Evolutionary conservation across 345 rosid genomes (phyloP).

Genomic region (Cochlearia excelsa): DNA sequence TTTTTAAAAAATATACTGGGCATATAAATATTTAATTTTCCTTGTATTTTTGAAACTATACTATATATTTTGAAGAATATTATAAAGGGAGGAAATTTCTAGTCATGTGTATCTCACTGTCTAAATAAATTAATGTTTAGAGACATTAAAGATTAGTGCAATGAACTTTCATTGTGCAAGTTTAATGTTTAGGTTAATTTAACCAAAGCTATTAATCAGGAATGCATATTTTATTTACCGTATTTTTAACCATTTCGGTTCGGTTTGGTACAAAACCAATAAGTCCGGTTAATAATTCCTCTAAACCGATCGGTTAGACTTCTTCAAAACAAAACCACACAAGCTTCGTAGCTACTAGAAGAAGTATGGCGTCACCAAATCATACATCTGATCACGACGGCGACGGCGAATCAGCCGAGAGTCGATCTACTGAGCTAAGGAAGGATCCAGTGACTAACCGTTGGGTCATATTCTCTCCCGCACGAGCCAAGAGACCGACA

Average conservation of each 20-base stretch:
- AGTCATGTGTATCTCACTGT: too few species aligned
- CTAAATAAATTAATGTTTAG: too few species aligned
- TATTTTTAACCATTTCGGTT: conserved; percentile 1
- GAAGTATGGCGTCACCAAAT: conserved; percentile 38
- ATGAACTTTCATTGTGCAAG: too few species aligned
- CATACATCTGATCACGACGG: conserved; percentile 26
- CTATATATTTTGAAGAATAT: too few species aligned
- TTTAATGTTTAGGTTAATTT: too few species aligned
- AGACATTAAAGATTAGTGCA: too few species aligned
- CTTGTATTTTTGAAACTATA: too few species aligned
- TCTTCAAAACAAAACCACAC: background rate
- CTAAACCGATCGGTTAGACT: conserved; percentile 8
- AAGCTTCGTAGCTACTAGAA: conserved; percentile 5
- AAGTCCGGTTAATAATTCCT: background rate
- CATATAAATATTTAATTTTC: too few species aligned
- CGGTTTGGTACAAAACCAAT: conserved; percentile 1
- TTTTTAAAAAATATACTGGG: background rate
- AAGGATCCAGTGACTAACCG: conserved; percentile 57
- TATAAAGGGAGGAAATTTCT: too few species aligned
- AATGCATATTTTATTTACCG: too few species aligned
- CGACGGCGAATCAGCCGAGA: conserved; percentile 26
- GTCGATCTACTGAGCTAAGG: conserved; percentile 58
- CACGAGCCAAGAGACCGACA: conserved; percentile 67
- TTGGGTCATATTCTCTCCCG: conserved; percentile 79
- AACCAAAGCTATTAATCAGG: too few species aligned